Conservation (phyloP, 768 basidiomycete genomes). For the Amanita polypyramis region DNA sequence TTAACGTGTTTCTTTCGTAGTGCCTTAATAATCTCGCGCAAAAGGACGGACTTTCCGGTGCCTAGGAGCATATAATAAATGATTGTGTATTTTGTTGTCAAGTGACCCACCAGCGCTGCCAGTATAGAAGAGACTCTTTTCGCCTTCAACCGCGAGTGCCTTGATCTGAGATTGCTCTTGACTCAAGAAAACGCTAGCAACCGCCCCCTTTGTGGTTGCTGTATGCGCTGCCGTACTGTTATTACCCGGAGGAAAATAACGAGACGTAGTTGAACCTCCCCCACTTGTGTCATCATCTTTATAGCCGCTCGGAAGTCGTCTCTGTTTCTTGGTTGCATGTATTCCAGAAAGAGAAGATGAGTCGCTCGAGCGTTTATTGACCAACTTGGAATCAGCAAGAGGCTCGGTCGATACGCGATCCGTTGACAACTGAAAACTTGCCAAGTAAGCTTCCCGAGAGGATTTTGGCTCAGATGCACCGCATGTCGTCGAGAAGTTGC, state of each 20-base stretch:
- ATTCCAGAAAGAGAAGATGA: constrained; percentile 12
- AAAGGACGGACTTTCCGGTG: constrained; percentile 92
- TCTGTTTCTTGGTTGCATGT: constrained; percentile 37
- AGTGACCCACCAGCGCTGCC: constrained; percentile 79
- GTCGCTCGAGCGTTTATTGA: constrained; percentile 30
- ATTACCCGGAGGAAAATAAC: constrained; percentile 14
- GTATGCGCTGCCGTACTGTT: constrained; percentile 9
- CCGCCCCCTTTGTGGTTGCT: constrained; percentile 18
- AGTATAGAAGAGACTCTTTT: constrained; percentile 85
- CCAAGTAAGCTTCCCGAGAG: constrained; percentile 35
- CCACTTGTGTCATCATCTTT: constrained; percentile 17
- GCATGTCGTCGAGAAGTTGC: constrained; percentile 47
- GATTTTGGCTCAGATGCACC: constrained; percentile 17
- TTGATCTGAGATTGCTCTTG: constrained; percentile 81
- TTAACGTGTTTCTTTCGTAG: constrained; percentile 47
- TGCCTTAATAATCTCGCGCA: constrained; percentile 80
- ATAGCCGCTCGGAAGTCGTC: constrained; percentile 47
- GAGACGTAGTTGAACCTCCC: constrained; percentile 19
- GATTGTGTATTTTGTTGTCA: not conserved
- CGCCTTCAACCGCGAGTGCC: constrained; percentile 53
- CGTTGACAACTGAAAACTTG: no score
- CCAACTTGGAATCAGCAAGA: constrained; percentile 14
- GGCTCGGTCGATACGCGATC: not conserved
- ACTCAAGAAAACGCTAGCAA: constrained; percentile 55
- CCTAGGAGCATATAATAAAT: constrained; percentile 35